A percentile compares a stretch with the other conserved stretches of the same genome.
Conservation (phyloP, 305 asterid genomes). For the Solanum hybrid region DNA sequence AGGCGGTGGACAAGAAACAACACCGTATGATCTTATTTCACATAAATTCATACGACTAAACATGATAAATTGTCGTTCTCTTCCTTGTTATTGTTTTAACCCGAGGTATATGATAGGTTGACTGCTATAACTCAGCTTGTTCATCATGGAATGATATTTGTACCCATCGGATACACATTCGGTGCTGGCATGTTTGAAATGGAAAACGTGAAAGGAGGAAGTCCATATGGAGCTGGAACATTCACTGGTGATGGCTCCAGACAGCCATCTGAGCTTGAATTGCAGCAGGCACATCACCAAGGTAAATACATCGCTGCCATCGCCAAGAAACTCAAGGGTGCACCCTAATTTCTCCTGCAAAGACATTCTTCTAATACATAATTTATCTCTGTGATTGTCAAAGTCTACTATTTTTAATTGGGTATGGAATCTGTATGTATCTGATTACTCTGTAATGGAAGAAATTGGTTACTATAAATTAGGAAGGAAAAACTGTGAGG, state of each 20-base stretch:
- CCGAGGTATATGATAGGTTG: conserved; percentile 16
- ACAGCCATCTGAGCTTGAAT: conserved; percentile 40
- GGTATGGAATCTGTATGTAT: background rate
- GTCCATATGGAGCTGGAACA: conserved; percentile 50
- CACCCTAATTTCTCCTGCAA: conserved; percentile 12
- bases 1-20: conserved; percentile 93
- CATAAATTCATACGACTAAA: background rate
- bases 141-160: conserved; percentile 48
- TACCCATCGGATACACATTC: conserved; percentile 43
- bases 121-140: conserved; percentile 46
- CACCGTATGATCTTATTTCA: conserved; percentile 42
- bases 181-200: conserved; percentile 52
- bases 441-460: background rate
- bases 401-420: too few species aligned
- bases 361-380: background rate
- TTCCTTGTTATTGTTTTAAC: background rate
- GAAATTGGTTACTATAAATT: too few species aligned
- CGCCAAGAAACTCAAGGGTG: conserved; percentile 39
- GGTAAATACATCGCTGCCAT: conserved; percentile 35
- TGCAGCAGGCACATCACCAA: conserved; percentile 42
- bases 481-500: too few species aligned
- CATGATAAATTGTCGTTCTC: background rate
- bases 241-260: conserved; percentile 46
- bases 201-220: conserved; percentile 44
- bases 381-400: background rate